Conservation (phyloP, 1,284 basidiomycete genomes). For the Cutaneotrichosporon sp. region DNA sequence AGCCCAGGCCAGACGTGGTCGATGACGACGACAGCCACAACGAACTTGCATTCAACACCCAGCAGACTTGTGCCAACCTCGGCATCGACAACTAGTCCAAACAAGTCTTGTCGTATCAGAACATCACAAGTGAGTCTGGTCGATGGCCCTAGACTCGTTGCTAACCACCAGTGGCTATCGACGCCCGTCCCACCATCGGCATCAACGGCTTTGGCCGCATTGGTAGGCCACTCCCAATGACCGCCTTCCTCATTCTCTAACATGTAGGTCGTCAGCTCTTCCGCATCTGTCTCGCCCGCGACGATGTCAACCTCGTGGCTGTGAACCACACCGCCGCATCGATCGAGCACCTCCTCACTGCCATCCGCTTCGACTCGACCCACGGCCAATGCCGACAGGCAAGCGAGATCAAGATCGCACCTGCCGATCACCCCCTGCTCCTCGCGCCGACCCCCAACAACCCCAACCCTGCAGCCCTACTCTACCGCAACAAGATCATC, state of each 20-base stretch:
- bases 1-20: neutral
- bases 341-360: constrained; percentile 42
- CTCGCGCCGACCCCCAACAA: constrained; percentile 31
- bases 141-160: neutral
- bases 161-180: constrained; percentile 3
- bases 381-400: constrained; percentile 39
- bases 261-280: constrained; percentile 29
- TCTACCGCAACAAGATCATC: constrained; percentile 43
- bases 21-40: neutral
- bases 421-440: constrained; percentile 34
- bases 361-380: constrained; percentile 48
- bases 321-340: constrained; percentile 50
- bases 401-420: constrained; percentile 33
- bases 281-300: constrained; percentile 29
- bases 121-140: constrained; percentile 5
- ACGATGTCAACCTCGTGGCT: constrained; percentile 41
- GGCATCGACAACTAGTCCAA: no score
- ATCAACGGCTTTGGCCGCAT: constrained; percentile 51
- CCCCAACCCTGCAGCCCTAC: constrained; percentile 32
- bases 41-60: no score
- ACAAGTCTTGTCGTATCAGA: no score
- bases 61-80: no score
- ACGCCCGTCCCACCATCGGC: constrained; percentile 31
- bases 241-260: neutral
- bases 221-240: constrained; percentile 18